Base-by-base conservation (phyloP, 1,284 basidiomycete species). In the Hemileia vastatrix region DNA sequence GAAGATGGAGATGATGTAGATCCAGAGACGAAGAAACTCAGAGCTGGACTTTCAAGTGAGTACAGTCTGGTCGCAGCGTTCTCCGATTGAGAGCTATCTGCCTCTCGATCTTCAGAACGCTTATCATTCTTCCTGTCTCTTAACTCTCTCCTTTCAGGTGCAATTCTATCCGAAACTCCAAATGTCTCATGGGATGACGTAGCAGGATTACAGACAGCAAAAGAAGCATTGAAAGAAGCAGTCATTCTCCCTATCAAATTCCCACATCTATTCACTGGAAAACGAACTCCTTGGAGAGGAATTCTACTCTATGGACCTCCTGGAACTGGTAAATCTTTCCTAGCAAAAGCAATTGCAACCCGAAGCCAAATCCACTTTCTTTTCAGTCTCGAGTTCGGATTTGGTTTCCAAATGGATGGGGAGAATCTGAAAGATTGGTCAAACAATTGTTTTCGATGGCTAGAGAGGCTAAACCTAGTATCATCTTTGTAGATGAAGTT, bases 391-490 rank as follows among this genome's bases (percentile, higher is more conserved):
- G n/a, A 70, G 67, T 57, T 74, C 72, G 47, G 73, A 75, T 59
- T 56, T 75, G 53, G 73, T 75, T 49, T 70, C 68, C 65, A 75
- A 75, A 60, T 75, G 73, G 73, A 75, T 75, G 73, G 73, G n/a
- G 73, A 48, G 73, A 75, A 64, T 70, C 68, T 54, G 73, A 75
- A 60, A 65, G 70, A 23, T 66, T 75, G 48, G 73, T 75, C 57
- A 75, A 75, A 64, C 72, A 75, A 66, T 71, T 75, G 33, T 75
- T 75, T 65, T 66, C 71, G 11, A 75, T 75, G 73, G 73, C 73
- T 8, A 67, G 73, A 31, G 73, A 75, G 64, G 68, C 71, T 47
- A 74, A 74, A 57, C 73, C 73, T 4, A 69, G 68, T 13, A 75
- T 75, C 65, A 75, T 75, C 56, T 75, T 75, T 45, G 74, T 75